phyloP scores from a whole-genome alignment of 192 early-diverging fungal species.

The Backusella circina region DNA sequence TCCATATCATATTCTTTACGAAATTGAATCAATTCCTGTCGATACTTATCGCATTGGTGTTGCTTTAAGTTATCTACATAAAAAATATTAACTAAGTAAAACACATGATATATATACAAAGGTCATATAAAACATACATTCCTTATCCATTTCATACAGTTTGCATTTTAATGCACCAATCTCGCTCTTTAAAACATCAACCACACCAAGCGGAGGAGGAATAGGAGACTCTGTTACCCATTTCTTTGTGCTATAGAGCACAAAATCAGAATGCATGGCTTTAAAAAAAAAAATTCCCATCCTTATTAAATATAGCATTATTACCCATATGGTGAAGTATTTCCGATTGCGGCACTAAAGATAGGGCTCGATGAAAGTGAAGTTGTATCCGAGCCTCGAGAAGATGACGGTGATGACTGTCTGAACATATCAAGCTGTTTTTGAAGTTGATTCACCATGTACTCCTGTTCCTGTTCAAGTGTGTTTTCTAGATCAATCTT shows the following conservation, averaged over 20 bases:
- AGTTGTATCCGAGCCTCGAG: background rate
- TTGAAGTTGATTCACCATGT: slow-evolving; percentile 85
- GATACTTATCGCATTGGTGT: slow-evolving; percentile 27
- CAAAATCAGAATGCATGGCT: background rate
- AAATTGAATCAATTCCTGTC: slow-evolving; percentile 22
- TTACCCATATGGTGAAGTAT: background rate
- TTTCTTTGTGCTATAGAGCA: slow-evolving; percentile 20
- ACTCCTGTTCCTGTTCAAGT: slow-evolving; percentile 90
- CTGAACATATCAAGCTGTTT: slow-evolving; percentile 68
- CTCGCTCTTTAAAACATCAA: slow-evolving; percentile 25
- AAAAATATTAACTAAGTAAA: background rate
- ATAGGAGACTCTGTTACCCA: slow-evolving; percentile 23
- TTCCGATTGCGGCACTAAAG: background rate
- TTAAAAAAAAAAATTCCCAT: background rate
- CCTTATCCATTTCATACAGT: slow-evolving; percentile 34
- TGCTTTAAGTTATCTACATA: slow-evolving; percentile 9
- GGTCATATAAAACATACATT: slow-evolving; percentile 32
- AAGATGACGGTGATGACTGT: slow-evolving; percentile 7
- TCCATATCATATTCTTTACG: slow-evolving; percentile 10
- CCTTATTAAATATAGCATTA: background rate
- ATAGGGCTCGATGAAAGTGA: slow-evolving; percentile 8
- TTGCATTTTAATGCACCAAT: slow-evolving; percentile 20
- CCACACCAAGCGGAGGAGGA: slow-evolving; percentile 5
- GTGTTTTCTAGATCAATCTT: slow-evolving; percentile 89
- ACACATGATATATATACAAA: background rate